Conservation (phyloP, 202 grass and related monocot species). For the Bolboschoenoplectus hybrid region DNA sequence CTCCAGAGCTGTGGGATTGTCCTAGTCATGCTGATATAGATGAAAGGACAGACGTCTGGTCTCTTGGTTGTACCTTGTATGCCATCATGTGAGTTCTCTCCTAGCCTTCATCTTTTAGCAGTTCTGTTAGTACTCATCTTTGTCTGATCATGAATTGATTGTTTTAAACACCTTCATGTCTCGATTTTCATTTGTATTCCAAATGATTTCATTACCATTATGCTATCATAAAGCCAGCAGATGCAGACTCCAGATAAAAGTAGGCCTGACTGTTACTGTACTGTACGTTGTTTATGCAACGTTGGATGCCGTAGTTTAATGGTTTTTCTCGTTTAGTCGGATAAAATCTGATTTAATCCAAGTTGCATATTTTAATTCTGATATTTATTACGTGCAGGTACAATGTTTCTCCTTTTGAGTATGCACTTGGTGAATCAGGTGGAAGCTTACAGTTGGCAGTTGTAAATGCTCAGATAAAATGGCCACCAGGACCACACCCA, state of each 20-base stretch:
- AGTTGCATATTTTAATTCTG: conserved; percentile 9
- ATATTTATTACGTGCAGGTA: conserved; percentile 52
- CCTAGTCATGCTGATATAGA: conserved; percentile 87
- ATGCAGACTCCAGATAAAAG: neutral
- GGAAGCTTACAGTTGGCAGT: conserved; percentile 90
- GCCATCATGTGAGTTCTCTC: conserved; percentile 81
- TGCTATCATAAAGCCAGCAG: neutral
- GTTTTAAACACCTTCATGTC: neutral
- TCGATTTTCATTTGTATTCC: neutral
- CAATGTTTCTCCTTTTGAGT: conserved; percentile 85
- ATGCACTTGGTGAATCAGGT: conserved; percentile 75
- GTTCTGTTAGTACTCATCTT: neutral
- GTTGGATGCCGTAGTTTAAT: neutral
- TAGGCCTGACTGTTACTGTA: neutral
- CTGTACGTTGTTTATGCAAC: neutral
- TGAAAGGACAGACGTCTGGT: conserved; percentile 98
- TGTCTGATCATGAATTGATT: neutral
- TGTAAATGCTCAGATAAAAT: conserved; percentile 81
- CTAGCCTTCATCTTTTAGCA: conserved; percentile 33
- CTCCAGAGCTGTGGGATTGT: conserved; percentile 97
- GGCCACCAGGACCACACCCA: conserved; percentile 59
- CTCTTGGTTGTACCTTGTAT: conserved; percentile 92
- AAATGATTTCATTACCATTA: neutral
- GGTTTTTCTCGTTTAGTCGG: neutral
- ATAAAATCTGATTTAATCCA: neutral